Conservation (phyloP, 371 early-diverging fungal species). For the Mortierella sp. region DNA sequence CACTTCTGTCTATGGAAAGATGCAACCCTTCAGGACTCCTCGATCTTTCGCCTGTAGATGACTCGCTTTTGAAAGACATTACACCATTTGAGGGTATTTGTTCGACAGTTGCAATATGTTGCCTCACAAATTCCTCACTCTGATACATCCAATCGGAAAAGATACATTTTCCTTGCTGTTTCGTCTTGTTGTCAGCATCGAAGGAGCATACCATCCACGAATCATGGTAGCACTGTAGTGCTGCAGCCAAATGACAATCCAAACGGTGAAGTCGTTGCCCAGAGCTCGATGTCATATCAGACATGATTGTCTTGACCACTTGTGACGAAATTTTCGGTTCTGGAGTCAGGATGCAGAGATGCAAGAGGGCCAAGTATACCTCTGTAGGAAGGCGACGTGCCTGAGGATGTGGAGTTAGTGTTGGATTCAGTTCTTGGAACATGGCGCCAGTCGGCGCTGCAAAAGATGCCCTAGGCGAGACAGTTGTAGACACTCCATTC, state of each 20-base stretch:
- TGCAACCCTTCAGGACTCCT: conserved; percentile 7
- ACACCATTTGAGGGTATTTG: background rate
- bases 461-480: conserved; percentile 42
- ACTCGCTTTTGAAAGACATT: background rate
- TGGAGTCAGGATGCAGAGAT: conserved; percentile 42
- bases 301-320: conserved; percentile 45
- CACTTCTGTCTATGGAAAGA: conserved; percentile 6
- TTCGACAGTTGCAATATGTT: background rate
- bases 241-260: conserved; percentile 41
- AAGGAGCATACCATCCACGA: conserved; percentile 31
- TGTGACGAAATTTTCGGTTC: conserved; percentile 36
- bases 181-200: no score
- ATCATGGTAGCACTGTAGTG: conserved; percentile 45
- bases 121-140: conserved; percentile 27
- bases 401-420: conserved; percentile 33
- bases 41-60: background rate
- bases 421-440: conserved; percentile 43
- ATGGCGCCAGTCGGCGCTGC: conserved; percentile 11
- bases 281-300: conserved; percentile 24
- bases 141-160: conserved; percentile 47
- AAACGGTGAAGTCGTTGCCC: conserved; percentile 8
- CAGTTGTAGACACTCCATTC: background rate
- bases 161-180: conserved; percentile 5
- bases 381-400: conserved; percentile 31
- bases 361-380: conserved; percentile 38